Base-by-base conservation (phyloP, 2,329 filamentous ascomycete genomes). In the Nakataea oryzae region DNA sequence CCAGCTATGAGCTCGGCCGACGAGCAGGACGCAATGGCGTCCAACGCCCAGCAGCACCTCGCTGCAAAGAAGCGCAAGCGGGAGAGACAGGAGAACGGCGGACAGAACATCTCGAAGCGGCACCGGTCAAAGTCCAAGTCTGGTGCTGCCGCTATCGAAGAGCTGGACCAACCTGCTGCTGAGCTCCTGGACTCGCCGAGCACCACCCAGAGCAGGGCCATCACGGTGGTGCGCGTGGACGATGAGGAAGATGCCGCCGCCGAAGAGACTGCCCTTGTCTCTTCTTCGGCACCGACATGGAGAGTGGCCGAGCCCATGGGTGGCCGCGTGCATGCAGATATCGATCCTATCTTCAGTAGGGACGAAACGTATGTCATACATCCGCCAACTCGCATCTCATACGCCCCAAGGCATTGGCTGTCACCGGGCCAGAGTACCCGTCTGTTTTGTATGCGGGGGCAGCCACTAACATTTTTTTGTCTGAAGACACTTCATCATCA, bases 401-500 rank as follows among this genome's bases (percentile, higher is more conserved):
- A 55, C 26, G 11, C 54, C 41, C 41, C 41, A 9, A 47, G 27
- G 54, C 12, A 8, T 21, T 14, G 54, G 54, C 54, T 7, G n/a
- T n/a, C n/a, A n/a, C n/a, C n/a, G 54, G 54, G 3, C 26, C 12
- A 26, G 29, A 54, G 27, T 12, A 17, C 11, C 28, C 4, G 24
- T 21, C 59, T 29, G 27, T 29, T 56, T 26, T 57, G 67, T 70
- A 55, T 71, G n/a, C 13, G 12, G 34, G 41, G 14, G n/a, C 21
- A 29, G 24, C 27, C 24, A 56, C 54, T 29, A n/a, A 30, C n/a
- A 9, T 7, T 12, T 9, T 30, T 41, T 58, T 50, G 4, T 12
- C 26, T 29, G 3, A 60, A 63, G 90, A 70, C 82, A 88, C 74
- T 72, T 97, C 54, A 86, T 97, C 63, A 73, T 96, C 62, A 84